phyloP scores from a whole-genome alignment of 2,329 filamentous ascomycete genomes.

The Pseudonectria buxi region DNA sequence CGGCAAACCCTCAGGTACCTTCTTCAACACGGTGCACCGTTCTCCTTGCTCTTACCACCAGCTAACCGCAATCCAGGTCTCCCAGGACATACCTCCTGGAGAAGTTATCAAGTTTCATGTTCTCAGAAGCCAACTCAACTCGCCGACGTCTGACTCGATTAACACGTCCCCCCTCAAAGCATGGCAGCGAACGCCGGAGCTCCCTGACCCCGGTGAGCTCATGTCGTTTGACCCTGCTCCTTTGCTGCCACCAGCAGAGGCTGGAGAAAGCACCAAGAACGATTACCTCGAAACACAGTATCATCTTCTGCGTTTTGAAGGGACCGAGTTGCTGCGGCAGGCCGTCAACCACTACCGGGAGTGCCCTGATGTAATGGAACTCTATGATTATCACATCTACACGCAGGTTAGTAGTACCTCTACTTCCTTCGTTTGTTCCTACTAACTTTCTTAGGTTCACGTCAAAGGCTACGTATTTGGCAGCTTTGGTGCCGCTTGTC shows the following conservation, averaged over 20 bases:
- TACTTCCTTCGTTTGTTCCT: not conserved
- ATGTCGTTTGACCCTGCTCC: slow-evolving; percentile 11
- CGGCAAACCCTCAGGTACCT: too few species aligned
- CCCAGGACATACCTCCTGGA: not conserved
- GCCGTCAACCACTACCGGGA: slow-evolving; percentile 52
- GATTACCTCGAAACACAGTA: slow-evolving; percentile 71
- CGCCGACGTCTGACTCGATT: too few species aligned
- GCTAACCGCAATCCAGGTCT: too few species aligned
- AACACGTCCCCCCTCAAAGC: not conserved
- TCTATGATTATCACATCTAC: slow-evolving; percentile 55
- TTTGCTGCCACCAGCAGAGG: slow-evolving; percentile 6
- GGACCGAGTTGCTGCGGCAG: slow-evolving; percentile 59
- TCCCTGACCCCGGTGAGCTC: slow-evolving; percentile 19
- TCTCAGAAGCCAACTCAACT: not conserved
- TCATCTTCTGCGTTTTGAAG: slow-evolving; percentile 67
- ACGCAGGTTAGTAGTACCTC: slow-evolving; percentile 47
- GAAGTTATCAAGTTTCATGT: slow-evolving; percentile 6
- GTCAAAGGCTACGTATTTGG: slow-evolving; percentile 60
- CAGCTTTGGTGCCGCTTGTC: slow-evolving; percentile 54
- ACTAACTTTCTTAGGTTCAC: slow-evolving; percentile 45
- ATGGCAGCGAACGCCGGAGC: slow-evolving; percentile 15
- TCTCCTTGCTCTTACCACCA: too few species aligned
- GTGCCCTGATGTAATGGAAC: slow-evolving; percentile 51
- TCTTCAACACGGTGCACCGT: too few species aligned
- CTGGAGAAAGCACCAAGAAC: slow-evolving; percentile 7